A percentile compares a stretch with the other conserved stretches of the same genome.
These are phyloP conservation scores for Aureobasidium sp. DNA, from an alignment of 2,329 filamentous ascomycete species.

Conservation along the genomic window DNA sequence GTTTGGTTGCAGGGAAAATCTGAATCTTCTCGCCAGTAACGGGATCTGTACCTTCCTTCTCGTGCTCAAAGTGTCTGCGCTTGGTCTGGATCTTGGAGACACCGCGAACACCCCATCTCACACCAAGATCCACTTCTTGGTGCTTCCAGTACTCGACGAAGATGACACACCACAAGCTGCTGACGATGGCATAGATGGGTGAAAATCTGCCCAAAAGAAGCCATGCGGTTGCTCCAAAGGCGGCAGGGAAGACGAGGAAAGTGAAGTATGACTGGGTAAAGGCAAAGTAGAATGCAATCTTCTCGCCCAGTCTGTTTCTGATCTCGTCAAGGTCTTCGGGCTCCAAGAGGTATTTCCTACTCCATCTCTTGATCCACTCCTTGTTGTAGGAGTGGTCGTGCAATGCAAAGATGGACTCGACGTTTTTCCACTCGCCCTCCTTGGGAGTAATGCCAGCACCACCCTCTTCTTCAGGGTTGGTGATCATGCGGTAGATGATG, in stretches of 20 bases:
- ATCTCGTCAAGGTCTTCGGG: slow-evolving; percentile 46
- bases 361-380: slow-evolving; percentile 48
- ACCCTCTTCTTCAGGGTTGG: slow-evolving; percentile 41
- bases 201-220: slow-evolving; percentile 80
- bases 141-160: slow-evolving; percentile 97
- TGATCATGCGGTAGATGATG: slow-evolving; percentile 72
- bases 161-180: slow-evolving; percentile 76
- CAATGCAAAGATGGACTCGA: slow-evolving; percentile 44
- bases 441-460: slow-evolving; percentile 46
- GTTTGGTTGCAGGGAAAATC: slow-evolving; percentile 68
- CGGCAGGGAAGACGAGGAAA: slow-evolving; percentile 76
- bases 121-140: slow-evolving; percentile 76
- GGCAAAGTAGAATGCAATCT: slow-evolving; percentile 90
- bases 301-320: slow-evolving; percentile 44
- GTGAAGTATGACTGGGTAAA: slow-evolving; percentile 87
- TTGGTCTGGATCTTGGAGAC: slow-evolving; percentile 76
- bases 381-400: slow-evolving; percentile 48
- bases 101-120: slow-evolving; percentile 82
- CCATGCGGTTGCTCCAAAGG: slow-evolving; percentile 70
- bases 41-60: slow-evolving; percentile 68
- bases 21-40: slow-evolving; percentile 73
- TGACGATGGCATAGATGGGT: slow-evolving; percentile 67
- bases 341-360: slow-evolving; percentile 39
- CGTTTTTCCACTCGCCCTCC: slow-evolving; percentile 44
- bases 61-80: slow-evolving; percentile 70